phyloP scores from a whole-genome alignment of 371 early-diverging fungal genomes.

The Mucor plumbeus region DNA sequence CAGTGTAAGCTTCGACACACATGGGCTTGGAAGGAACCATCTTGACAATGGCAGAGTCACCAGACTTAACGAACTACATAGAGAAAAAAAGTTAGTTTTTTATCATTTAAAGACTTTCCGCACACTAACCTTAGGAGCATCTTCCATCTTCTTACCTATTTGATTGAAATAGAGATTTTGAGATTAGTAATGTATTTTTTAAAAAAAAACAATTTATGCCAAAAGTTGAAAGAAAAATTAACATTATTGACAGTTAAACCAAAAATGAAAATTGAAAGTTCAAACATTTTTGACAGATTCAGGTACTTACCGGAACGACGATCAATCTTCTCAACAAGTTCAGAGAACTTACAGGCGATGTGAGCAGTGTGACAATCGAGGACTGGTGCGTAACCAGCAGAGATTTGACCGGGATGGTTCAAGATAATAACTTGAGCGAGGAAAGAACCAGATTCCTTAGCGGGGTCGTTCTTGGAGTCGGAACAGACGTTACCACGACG shows the following conservation, averaged over 20 bases:
- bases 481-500: conserved; percentile 97
- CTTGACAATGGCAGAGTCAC: conserved; percentile 95
- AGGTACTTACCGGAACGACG: conserved; percentile 88
- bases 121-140: conserved; percentile 44
- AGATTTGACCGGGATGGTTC: conserved; percentile 96
- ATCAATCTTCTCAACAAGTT: conserved; percentile 94
- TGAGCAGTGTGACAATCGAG: conserved; percentile 98
- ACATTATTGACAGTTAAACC: too few relatives aligned
- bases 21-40: conserved; percentile 95
- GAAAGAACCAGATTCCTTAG: conserved; percentile 93
- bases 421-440: conserved; percentile 95
- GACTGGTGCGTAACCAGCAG: conserved; percentile 90
- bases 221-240: not conserved
- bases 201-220: not conserved
- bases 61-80: conserved; percentile 82
- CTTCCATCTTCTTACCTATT: conserved; percentile 51
- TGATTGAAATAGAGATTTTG: conserved; percentile 26
- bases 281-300: not conserved
- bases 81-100: not conserved
- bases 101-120: not conserved
- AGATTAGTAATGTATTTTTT: not conserved
- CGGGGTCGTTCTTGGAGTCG: conserved; percentile 97
- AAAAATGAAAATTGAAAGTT: not conserved
- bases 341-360: conserved; percentile 93
- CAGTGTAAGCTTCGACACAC: conserved; percentile 94